A percentile compares a stretch with the other conserved stretches of the same genome.
Conservation (phyloP, 2,329 filamentous ascomycete species). For the Periconia sp. region DNA sequence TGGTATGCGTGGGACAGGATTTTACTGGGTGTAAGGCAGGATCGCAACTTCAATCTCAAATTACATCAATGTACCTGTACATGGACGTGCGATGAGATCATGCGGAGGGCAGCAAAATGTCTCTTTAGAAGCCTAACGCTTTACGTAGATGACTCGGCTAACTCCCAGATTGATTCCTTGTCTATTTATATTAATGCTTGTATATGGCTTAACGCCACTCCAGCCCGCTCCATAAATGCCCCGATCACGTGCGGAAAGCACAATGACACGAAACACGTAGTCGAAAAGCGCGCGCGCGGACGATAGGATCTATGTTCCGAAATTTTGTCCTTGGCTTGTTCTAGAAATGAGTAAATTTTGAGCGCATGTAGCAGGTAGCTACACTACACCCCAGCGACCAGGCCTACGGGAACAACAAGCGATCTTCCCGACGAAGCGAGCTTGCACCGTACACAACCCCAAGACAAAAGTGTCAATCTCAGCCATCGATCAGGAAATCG, state of each 20-base stretch:
- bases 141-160: neutral
- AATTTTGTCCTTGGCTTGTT: neutral
- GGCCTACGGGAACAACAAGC: neutral
- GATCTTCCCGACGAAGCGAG: neutral
- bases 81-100: conserved; percentile 1
- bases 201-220: neutral
- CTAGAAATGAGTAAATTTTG: neutral
- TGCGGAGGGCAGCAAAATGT: neutral
- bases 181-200: neutral
- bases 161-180: neutral
- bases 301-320: neutral
- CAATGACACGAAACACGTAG: neutral
- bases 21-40: neutral
- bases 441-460: neutral
- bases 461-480: neutral
- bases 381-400: neutral
- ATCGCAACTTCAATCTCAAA: neutral
- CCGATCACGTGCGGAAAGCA: neutral
- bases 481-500: neutral
- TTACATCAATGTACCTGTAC: neutral
- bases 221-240: neutral
- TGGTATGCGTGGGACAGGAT: too few species aligned
- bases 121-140: neutral
- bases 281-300: neutral
- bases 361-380: too few species aligned